phyloP scores from a whole-genome alignment of 2,329 filamentous ascomycete species.

The Blastomyces emzantsi region DNA sequence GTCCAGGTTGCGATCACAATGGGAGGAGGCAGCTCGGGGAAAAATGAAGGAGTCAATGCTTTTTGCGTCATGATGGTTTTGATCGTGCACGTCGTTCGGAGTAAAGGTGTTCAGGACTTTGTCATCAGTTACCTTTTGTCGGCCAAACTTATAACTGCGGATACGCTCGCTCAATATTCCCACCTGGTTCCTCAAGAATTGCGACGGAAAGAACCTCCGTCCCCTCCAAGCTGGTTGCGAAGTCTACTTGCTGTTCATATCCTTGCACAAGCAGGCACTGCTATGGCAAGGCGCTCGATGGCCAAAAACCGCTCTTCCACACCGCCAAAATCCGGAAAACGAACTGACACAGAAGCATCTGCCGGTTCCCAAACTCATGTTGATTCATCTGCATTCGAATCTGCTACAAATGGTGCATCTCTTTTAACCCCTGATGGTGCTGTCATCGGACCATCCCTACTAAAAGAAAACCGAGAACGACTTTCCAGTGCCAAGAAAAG shows the following conservation, averaged over 20 bases:
- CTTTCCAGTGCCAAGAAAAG: slow-evolving; percentile 65
- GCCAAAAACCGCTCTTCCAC: slow-evolving; percentile 36
- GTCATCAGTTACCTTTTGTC: slow-evolving; percentile 38
- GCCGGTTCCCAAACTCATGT: slow-evolving; percentile 36
- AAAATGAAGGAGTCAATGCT: slow-evolving; percentile 39
- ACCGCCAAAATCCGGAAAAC: slow-evolving; percentile 34
- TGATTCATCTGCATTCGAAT: slow-evolving; percentile 37
- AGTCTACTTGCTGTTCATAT: slow-evolving; percentile 43
- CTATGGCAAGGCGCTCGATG: slow-evolving; percentile 41
- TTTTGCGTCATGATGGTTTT: slow-evolving; percentile 40
- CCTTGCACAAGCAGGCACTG: slow-evolving; percentile 40
- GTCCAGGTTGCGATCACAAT: slow-evolving; percentile 87
- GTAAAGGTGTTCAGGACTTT: slow-evolving; percentile 43
- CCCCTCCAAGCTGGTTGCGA: slow-evolving; percentile 38
- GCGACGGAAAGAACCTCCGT: slow-evolving; percentile 34
- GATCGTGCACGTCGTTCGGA: slow-evolving; percentile 38
- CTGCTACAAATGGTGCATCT: slow-evolving; percentile 30
- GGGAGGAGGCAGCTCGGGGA: slow-evolving; percentile 59
- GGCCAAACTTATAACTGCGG: slow-evolving; percentile 36
- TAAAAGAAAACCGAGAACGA: slow-evolving; percentile 49
- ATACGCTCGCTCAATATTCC: slow-evolving; percentile 36
- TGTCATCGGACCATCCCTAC: slow-evolving; percentile 42
- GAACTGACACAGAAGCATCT: slow-evolving; percentile 38
- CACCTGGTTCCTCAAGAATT: slow-evolving; percentile 38
- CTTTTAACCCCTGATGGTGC: slow-evolving; percentile 34